Evolutionary conservation across 306 rosid species (phyloP).

Genomic region (Aeschynomene evenia): DNA sequence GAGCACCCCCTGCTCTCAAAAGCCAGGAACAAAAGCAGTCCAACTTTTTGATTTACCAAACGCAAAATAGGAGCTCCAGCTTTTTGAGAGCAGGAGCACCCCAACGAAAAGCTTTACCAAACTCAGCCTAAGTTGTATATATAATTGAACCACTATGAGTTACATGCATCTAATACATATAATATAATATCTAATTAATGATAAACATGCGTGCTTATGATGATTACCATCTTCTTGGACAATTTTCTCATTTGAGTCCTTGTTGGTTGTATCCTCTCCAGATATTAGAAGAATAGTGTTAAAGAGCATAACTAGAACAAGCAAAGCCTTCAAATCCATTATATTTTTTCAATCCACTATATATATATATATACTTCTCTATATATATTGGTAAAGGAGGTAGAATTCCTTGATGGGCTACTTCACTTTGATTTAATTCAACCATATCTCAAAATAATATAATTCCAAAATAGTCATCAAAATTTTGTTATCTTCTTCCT

Average conservation of each 20-base stretch:
- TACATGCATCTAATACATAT: no score
- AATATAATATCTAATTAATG: not conserved
- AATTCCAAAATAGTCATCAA: not conserved
- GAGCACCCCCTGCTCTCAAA: no score
- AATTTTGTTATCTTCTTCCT: not conserved
- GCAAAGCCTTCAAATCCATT: slow-evolving; percentile 18
- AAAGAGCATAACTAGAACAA: not conserved
- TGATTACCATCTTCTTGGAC: slow-evolving; percentile 13
- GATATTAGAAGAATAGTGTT: not conserved
- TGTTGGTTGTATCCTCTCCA: not conserved
- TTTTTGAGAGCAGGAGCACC: no score
- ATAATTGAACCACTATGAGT: no score
- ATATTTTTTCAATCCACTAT: not conserved
- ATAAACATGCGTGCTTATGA: not conserved
- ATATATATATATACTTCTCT: no score
- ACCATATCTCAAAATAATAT: not conserved
- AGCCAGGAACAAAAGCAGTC: no score
- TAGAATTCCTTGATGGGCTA: not conserved
- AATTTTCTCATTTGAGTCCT: not conserved
- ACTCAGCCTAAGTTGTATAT: no score
- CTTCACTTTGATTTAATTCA: not conserved
- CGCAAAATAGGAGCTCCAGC: no score
- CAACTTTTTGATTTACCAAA: no score
- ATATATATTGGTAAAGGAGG: not conserved
- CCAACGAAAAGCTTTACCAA: no score